Evolutionary conservation across 208 protist species (phyloP), one percentile per base, ranked within the genome.

Genomic region (Phytomonas francai): DNA sequence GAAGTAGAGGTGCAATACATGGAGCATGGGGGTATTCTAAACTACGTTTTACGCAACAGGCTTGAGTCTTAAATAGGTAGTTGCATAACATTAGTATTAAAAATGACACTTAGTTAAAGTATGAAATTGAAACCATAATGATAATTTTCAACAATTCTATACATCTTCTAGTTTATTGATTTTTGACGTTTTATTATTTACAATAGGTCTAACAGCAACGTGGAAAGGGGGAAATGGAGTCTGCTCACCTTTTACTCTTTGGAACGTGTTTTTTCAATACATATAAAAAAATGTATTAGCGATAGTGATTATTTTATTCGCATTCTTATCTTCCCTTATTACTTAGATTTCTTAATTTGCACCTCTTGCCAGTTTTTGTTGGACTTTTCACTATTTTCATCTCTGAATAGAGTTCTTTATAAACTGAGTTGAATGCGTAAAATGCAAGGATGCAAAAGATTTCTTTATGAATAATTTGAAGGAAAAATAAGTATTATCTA

Each of bases 1-100:
- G 85, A 88, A 65, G 86, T 97, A 69, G 97, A 98, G 83, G 77
- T 98, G 63, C 91, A 92, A 71, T 98, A 97, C 73, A 91, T 93
- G 63, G 83, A 92, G 76, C 80, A 97, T 72, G 95, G 95, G 42
- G 96, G 96, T 36, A 97, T 98, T 62, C 77, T 98, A 31, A 84
- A 95, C 69, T 98, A 97, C 67, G 96, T 98, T 39, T 86, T 98
- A 51, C 85, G 94, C 45, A 77, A 34, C 54, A 79, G 64, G 59
- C 63, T 80, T 56, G 45, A 68, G 62, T 68, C 70, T 58, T 59
- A 28, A 58, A 22, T 59, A 39, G 49, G 28, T 45, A 16, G 61
- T 74, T 28, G 32, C 19, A 72, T 30, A 70, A 8, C 62, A 72
- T 1, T 31, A 65, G 30, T 45, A 29, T 51, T 30, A 54, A 14